These are phyloP conservation scores for Phytophthora pseudosyringae DNA, from an alignment of 352 stramenopile genomes.

Conservation along the genomic window DNA sequence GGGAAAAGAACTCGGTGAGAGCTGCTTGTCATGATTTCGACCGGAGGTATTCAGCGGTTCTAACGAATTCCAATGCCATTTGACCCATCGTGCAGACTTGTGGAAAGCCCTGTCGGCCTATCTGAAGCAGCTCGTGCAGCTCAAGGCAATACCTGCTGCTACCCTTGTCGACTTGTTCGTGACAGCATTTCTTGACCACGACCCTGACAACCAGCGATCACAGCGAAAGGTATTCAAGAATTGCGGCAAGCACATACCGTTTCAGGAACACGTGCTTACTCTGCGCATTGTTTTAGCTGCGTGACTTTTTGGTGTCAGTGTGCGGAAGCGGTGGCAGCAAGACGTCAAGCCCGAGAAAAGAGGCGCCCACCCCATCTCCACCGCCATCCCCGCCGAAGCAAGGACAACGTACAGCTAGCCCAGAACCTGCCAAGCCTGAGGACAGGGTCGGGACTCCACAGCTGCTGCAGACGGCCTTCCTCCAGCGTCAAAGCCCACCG, in stretches of 20 bases:
- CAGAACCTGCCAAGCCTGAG: constrained; percentile 22
- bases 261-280: constrained; percentile 14
- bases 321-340: constrained; percentile 41
- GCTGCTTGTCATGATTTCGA: not conserved
- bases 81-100: constrained; percentile 46
- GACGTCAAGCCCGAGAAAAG: constrained; percentile 35
- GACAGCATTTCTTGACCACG: constrained; percentile 59
- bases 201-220: constrained; percentile 62
- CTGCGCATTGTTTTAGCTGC: constrained; percentile 43
- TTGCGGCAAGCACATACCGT: no score
- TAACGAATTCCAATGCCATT: constrained; percentile 2
- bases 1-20: constrained; percentile 67
- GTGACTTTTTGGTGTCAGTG: constrained; percentile 59
- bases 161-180: constrained; percentile 58
- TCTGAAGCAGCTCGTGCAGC: constrained; percentile 59
- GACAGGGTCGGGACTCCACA: constrained; percentile 43
- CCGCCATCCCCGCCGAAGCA: constrained; percentile 26
- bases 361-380: constrained; percentile 19
- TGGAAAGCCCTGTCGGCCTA: constrained; percentile 70
- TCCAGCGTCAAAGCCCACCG: constrained; percentile 59
- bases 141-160: constrained; percentile 46
- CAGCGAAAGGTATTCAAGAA: constrained; percentile 59
- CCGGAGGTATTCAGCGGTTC: not conserved
- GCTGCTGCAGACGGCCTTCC: constrained; percentile 68
- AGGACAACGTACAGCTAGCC: constrained; percentile 17